Percentiles rank a stretch among this genome's conserved stretches.
Evolutionary conservation across 2,329 filamentous ascomycete genomes (phyloP).

Genomic region (Neopestalotiopsis sp.): DNA sequence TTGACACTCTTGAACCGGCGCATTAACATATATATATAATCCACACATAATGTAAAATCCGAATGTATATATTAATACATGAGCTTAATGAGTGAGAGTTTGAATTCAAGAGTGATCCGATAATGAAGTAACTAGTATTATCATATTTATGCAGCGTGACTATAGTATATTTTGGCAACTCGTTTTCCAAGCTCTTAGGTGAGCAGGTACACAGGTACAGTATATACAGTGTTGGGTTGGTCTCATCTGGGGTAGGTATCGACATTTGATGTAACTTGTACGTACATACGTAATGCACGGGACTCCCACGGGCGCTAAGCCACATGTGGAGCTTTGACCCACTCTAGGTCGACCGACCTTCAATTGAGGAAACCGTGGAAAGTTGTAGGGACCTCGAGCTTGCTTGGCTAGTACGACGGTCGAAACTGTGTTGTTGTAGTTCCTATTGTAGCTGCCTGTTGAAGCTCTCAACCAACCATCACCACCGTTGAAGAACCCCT

Average conservation of each 20-base stretch:
- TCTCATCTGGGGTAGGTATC: not conserved
- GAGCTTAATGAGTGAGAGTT: no score
- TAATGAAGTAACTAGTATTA: no score
- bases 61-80: no score
- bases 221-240: no score
- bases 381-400: conserved; percentile 6
- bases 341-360: conserved; percentile 8
- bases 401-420: not conserved
- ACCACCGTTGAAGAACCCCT: conserved; percentile 13
- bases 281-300: not conserved
- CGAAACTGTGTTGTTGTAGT: not conserved
- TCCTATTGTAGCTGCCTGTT: not conserved
- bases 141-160: no score
- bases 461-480: not conserved
- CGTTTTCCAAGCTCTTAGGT: no score
- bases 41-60: no score
- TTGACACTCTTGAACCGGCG: no score
- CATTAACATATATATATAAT: no score
- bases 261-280: not conserved
- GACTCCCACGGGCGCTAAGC: not conserved
- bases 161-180: no score
- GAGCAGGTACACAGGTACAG: no score
- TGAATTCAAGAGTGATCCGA: no score
- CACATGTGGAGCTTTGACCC: conserved; percentile 1
- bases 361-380: conserved; percentile 19